Evolutionary conservation across 495 filamentous ascomycete genomes (phyloP).

Genomic region (Penicillium robsamsonii): DNA sequence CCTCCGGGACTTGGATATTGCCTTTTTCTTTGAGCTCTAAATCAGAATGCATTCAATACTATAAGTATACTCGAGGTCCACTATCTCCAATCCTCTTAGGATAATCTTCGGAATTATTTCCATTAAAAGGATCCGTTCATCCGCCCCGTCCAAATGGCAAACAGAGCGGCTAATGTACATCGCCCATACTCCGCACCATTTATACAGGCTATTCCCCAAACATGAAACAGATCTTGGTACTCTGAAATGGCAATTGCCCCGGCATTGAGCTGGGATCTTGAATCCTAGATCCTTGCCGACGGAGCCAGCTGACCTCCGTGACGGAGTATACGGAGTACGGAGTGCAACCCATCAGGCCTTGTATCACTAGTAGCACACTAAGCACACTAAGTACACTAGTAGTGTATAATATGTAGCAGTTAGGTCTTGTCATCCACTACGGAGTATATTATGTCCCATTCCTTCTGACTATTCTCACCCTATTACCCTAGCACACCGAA

Average conservation of each 20-base stretch:
- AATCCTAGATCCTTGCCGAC: not conserved
- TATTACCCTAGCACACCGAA: not conserved
- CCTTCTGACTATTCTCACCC: not conserved
- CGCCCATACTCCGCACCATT: not conserved
- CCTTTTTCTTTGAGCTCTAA: not conserved
- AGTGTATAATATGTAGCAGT: not conserved
- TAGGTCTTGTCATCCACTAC: not conserved
- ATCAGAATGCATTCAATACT: not conserved
- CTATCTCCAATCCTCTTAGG: not conserved
- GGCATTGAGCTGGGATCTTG: not conserved
- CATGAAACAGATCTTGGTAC: not conserved
- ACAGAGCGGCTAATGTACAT: not conserved
- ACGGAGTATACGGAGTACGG: not conserved
- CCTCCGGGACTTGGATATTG: not conserved
- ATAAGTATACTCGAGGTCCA: not conserved
- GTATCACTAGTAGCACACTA: not conserved
- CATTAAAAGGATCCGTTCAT: not conserved
- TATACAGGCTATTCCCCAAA: not conserved
- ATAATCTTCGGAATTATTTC: not conserved
- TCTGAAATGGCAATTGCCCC: conserved; percentile 1
- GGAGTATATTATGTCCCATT: not conserved
- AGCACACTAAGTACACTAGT: not conserved
- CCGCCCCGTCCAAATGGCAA: not conserved
- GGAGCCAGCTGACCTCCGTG: not conserved
- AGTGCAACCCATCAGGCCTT: not conserved